phyloP scores from a whole-genome alignment of 768 basidiomycete species.

The Leccinum subgranulosum region DNA sequence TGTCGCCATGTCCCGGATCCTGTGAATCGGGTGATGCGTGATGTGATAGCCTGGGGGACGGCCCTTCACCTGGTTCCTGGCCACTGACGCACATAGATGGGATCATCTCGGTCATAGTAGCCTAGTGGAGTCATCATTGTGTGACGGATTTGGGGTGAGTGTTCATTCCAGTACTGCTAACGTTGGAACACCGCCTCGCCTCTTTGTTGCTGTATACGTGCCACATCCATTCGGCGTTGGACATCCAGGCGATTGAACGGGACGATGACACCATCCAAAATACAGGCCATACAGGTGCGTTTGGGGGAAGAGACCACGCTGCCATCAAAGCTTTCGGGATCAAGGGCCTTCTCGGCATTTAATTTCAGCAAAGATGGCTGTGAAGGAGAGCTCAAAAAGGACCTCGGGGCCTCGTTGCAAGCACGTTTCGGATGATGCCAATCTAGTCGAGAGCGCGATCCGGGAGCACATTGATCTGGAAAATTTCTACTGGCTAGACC shows the following conservation, averaged over 20 bases:
- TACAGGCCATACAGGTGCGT: conserved; percentile 7
- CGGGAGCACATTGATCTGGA: conserved; percentile 10
- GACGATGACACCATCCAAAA: neutral
- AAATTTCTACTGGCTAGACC: conserved; percentile 13
- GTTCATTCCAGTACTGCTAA: neutral
- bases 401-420: conserved; percentile 21
- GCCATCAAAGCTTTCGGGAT: conserved; percentile 9
- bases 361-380: conserved; percentile 16
- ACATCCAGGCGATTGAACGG: neutral
- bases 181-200: neutral
- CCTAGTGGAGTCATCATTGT: conserved; percentile 10
- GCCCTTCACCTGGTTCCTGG: conserved; percentile 11
- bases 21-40: conserved; percentile 8
- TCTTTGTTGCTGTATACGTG: conserved; percentile 3
- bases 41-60: conserved; percentile 1
- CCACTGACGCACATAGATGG: conserved; percentile 16
- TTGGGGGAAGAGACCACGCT: conserved; percentile 2
- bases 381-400: conserved; percentile 3
- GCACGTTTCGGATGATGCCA: conserved; percentile 30
- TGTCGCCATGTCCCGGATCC: conserved; percentile 1
- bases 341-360: conserved; percentile 18
- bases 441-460: conserved; percentile 27
- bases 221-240: neutral
- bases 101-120: neutral
- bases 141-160: conserved; percentile 1